Conservation (phyloP, 1,284 basidiomycete species). For the Cutaneotrichosporon arboriforme region DNA sequence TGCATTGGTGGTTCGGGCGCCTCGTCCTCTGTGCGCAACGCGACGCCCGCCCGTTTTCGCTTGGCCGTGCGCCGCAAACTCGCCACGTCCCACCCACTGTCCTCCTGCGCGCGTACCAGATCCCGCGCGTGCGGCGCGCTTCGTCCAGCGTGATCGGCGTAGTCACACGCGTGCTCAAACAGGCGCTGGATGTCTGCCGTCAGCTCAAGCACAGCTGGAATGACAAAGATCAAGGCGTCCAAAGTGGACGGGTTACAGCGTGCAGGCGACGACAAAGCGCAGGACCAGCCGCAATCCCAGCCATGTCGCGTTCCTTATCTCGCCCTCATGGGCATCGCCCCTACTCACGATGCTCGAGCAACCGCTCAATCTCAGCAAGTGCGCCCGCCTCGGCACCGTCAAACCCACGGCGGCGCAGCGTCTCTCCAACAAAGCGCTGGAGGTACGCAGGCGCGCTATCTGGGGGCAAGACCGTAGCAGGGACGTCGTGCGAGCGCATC, state of each 20-base stretch:
- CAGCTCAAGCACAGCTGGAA: neutral
- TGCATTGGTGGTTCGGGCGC: conserved; percentile 4
- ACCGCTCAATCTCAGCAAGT: conserved; percentile 36
- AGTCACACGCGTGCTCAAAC: conserved; percentile 28
- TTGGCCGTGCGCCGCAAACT: conserved; percentile 27
- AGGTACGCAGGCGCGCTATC: conserved; percentile 24
- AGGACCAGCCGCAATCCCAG: no score
- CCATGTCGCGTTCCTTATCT: no score
- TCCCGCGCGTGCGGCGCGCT: conserved; percentile 26
- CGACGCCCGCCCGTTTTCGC: conserved; percentile 17
- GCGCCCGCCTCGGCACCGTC: conserved; percentile 42
- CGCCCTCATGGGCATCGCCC: no score
- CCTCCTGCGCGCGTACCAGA: conserved; percentile 28
- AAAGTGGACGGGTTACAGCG: neutral
- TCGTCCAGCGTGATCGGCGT: conserved; percentile 28
- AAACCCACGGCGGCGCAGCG: conserved; percentile 31
- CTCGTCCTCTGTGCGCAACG: conserved; percentile 1
- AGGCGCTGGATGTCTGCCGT: conserved; percentile 35
- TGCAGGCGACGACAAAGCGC: neutral
- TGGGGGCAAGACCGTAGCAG: conserved; percentile 19
- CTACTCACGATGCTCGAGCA: conserved; percentile 39
- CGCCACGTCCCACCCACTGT: conserved; percentile 17
- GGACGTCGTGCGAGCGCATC: conserved; percentile 4
- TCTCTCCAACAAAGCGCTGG: conserved; percentile 24
- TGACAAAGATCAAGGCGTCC: neutral